Percentiles rank a stretch among this genome's conserved stretches.
phyloP scores from a whole-genome alignment of 2,329 filamentous ascomycete species.

The Colletotrichum liriopes region DNA sequence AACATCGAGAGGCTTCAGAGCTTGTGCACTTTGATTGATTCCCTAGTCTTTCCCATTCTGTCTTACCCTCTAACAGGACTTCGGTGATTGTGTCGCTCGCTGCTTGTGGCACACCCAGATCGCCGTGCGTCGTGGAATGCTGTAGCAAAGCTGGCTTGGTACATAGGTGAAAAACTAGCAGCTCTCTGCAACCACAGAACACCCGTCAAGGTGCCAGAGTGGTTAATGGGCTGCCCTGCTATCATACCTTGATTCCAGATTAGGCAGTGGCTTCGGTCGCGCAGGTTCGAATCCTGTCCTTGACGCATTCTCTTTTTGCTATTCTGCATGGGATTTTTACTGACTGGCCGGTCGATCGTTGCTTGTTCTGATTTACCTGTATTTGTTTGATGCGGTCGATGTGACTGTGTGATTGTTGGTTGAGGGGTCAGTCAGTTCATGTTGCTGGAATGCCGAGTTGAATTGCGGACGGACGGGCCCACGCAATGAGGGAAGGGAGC shows the following conservation, averaged over 20 bases:
- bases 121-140: not conserved
- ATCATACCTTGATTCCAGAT: conserved; percentile 21
- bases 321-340: not conserved
- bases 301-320: not conserved
- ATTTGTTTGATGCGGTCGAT: too few species aligned
- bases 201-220: conserved; percentile 31
- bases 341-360: too few species aligned
- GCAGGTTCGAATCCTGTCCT: conserved; percentile 33
- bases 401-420: too few species aligned
- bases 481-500: not conserved
- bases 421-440: too few species aligned
- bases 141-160: fast-evolving
- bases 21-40: not conserved
- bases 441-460: too few species aligned
- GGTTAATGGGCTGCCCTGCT: conserved; percentile 34
- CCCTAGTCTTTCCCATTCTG: too few species aligned
- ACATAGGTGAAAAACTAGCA: fast-evolving
- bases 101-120: not conserved
- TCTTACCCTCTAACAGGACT: not conserved
- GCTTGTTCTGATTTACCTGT: not conserved
- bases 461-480: not conserved
- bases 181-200: not conserved
- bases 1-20: not conserved
- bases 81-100: not conserved
- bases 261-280: conserved; percentile 32